Conservation (phyloP, 306 rosid species). For the Cucurbita moschata region DNA sequence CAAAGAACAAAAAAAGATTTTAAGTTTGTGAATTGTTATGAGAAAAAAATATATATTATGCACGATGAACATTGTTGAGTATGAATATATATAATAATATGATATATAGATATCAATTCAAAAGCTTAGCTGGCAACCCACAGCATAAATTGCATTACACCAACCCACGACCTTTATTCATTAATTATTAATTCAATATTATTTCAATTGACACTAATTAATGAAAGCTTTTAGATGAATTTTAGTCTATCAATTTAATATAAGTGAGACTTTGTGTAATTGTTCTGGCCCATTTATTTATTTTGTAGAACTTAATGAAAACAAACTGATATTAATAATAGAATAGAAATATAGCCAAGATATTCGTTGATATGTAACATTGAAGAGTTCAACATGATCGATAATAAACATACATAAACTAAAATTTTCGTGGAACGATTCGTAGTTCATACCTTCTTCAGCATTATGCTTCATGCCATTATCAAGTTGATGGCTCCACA, state of each 20-base stretch:
- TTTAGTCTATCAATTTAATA: too few relatives aligned
- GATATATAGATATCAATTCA: neutral
- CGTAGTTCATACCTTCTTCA: neutral
- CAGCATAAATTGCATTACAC: neutral
- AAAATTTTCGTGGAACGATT: neutral
- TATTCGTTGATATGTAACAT: too few relatives aligned
- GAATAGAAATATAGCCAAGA: too few relatives aligned
- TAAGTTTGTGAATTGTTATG: too few relatives aligned
- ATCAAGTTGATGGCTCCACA: neutral
- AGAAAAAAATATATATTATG: neutral
- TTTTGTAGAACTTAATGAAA: too few relatives aligned
- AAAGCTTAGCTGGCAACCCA: neutral
- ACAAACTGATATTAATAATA: too few relatives aligned
- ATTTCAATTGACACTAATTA: neutral
- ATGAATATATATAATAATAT: neutral
- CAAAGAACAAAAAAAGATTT: too few relatives aligned
- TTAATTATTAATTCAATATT: too few relatives aligned
- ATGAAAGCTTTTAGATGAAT: neutral
- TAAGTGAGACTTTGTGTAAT: too few relatives aligned
- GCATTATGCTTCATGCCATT: neutral
- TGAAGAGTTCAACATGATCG: neutral
- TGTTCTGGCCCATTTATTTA: too few relatives aligned
- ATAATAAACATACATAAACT: too few relatives aligned
- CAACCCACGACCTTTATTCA: too few relatives aligned
- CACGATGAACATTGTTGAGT: neutral